Percentiles rank a stretch among this genome's conserved stretches.
These are phyloP conservation scores for Cardamine resedifolia DNA, from an alignment of 345 rosid species.

Conservation along the genomic window DNA sequence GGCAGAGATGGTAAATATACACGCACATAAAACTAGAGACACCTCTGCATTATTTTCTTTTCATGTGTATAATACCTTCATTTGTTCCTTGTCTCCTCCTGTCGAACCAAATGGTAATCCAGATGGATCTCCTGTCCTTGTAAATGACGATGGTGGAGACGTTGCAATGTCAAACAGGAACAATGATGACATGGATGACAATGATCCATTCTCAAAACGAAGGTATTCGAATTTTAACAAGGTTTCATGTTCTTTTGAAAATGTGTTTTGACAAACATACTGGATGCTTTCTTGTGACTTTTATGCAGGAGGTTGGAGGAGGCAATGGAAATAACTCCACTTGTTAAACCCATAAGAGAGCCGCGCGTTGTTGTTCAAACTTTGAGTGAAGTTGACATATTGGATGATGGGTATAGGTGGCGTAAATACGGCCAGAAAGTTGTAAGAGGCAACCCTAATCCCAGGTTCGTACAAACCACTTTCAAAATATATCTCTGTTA, in stretches of 20 bases:
- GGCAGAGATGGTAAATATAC: conserved; percentile 61
- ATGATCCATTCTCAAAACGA: conserved; percentile 72
- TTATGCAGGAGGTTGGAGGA: conserved; percentile 78
- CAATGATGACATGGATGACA: conserved; percentile 60
- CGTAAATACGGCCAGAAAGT: conserved; percentile 99
- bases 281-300: conserved; percentile 17
- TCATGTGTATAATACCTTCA: not conserved
- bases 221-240: conserved; percentile 49
- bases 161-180: conserved; percentile 32
- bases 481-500: not conserved
- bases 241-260: not conserved
- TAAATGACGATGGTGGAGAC: conserved; percentile 56
- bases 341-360: conserved; percentile 90
- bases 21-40: conserved; percentile 2
- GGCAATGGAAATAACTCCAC: conserved; percentile 66
- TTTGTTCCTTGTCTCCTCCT: conserved; percentile 33
- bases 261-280: conserved; percentile 13
- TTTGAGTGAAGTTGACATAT: conserved; percentile 90
- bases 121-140: conserved; percentile 58
- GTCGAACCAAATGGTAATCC: conserved; percentile 51
- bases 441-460: conserved; percentile 96
- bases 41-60: not conserved
- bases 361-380: conserved; percentile 98
- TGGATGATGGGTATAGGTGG: conserved; percentile 98
- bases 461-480: conserved; percentile 63